Evolutionary conservation across 140 eudicot species (phyloP).

Genomic region (Cichorium intybus): DNA sequence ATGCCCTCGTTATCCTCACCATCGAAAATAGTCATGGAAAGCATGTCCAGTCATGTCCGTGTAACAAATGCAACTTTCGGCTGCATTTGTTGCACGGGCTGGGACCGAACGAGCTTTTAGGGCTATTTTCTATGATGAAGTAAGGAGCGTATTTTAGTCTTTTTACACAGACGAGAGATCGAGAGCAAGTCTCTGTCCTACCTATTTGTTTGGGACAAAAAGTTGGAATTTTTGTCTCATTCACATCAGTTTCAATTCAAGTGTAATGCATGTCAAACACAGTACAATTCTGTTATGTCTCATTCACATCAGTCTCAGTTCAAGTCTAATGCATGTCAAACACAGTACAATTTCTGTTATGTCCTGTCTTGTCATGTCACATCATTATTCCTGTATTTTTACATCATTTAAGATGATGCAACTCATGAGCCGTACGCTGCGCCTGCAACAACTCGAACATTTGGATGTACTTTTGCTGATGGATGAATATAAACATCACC

Average conservation of each 20-base stretch:
- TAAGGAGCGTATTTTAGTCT: not conserved
- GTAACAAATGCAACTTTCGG: not conserved
- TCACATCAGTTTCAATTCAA: not conserved
- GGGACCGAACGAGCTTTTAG: not conserved
- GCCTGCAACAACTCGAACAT: slow-evolving; percentile 90
- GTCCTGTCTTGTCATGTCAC: no score
- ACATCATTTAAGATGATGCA: slow-evolving; percentile 90
- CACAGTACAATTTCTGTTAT: no score
- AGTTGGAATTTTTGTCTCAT: not conserved
- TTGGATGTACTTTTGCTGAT: slow-evolving; percentile 95
- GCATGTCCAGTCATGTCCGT: not conserved
- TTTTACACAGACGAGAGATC: not conserved
- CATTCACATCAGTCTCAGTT: no score
- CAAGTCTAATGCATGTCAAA: no score
- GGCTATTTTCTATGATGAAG: not conserved
- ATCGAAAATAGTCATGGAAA: not conserved
- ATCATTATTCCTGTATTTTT: slow-evolving; percentile 57
- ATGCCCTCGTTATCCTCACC: not conserved
- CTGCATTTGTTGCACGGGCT: not conserved
- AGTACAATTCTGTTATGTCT: not conserved
- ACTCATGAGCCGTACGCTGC: slow-evolving; percentile 70
- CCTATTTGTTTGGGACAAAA: not conserved
- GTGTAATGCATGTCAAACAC: not conserved
- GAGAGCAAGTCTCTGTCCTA: not conserved
- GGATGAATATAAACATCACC: slow-evolving; percentile 96